Conservation (phyloP, 2,329 filamentous ascomycete genomes). For the Coniochaeta sp. region DNA sequence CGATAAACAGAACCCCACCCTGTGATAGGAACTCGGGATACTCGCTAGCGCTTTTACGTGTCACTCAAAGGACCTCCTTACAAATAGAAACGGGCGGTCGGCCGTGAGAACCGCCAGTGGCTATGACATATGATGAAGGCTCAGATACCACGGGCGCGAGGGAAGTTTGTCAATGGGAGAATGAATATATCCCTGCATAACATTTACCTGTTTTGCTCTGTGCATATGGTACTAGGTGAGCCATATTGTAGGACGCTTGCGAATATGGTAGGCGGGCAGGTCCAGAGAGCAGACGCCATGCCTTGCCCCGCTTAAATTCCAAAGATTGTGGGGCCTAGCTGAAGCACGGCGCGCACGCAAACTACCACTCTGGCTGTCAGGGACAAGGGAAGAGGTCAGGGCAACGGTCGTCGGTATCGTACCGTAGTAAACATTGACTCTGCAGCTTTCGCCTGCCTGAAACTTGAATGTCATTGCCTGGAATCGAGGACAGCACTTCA, state of each 20-base stretch:
- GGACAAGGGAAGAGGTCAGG: neutral
- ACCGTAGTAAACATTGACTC: neutral
- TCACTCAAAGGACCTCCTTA: neutral
- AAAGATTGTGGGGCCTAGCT: neutral
- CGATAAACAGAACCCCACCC: neutral
- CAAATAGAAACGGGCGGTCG: neutral
- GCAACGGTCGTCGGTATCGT: neutral
- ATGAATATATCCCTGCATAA: no score
- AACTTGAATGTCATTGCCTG: neutral
- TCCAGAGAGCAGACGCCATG: no score
- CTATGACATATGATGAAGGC: no score
- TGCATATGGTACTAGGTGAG: no score
- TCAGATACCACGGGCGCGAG: no score
- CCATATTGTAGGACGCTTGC: no score
- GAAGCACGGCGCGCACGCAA: no score
- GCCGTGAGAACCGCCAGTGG: neutral
- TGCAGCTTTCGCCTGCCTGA: neutral
- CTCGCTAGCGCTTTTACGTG: neutral
- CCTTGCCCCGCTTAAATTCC: neutral
- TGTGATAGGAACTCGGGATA: neutral
- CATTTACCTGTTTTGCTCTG: no score
- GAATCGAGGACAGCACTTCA: neutral
- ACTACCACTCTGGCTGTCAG: neutral
- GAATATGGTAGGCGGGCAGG: no score
- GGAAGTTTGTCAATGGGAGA: no score